phyloP scores from a whole-genome alignment of 139 green algal species.

The Chlorella vulgaris region DNA sequence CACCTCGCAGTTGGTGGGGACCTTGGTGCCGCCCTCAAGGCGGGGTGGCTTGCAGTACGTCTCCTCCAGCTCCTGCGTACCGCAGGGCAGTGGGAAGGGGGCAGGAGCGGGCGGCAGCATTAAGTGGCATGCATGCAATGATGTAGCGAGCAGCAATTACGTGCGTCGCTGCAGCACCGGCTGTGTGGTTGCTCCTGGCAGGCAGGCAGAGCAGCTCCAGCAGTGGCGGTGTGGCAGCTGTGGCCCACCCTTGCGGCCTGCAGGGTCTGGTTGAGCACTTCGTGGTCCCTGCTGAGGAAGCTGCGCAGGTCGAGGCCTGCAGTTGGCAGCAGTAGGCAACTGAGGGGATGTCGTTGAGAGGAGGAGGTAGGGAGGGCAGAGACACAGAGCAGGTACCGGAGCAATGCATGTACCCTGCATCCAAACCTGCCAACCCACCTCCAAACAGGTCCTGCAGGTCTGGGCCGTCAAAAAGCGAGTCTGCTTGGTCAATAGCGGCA shows the following conservation, averaged over 20 bases:
- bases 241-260: background rate
- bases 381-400: no score
- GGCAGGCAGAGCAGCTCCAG: no score
- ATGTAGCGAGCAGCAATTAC: no score
- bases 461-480: background rate
- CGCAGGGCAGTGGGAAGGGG: background rate
- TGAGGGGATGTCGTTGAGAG: no score
- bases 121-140: background rate
- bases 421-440: background rate
- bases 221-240: background rate
- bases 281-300: background rate
- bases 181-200: no score
- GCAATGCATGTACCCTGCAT: no score
- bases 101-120: background rate
- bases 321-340: background rate
- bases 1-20: background rate
- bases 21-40: background rate
- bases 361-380: no score
- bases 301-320: background rate
- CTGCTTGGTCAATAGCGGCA: background rate
- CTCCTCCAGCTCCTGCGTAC: background rate
- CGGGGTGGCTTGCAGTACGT: background rate
- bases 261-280: background rate
- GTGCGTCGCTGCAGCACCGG: no score
- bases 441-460: background rate